Percentiles rank a stretch among this genome's conserved stretches.
phyloP scores from a whole-genome alignment of 768 basidiomycete genomes.

The Boletus rubroflammeus region DNA sequence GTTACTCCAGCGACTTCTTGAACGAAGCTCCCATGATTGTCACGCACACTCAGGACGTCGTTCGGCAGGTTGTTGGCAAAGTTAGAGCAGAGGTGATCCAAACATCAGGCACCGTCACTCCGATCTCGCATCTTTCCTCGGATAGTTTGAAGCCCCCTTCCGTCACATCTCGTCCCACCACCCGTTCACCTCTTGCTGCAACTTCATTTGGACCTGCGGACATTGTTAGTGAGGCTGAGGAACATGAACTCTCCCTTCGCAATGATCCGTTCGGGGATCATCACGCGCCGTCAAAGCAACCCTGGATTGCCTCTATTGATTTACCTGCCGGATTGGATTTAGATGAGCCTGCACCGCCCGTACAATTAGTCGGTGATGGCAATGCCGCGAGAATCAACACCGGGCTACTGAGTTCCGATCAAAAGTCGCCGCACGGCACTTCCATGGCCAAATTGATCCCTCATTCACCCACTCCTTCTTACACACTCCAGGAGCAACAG shows the following conservation, averaged over 20 bases:
- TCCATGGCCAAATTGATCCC: constrained; percentile 62
- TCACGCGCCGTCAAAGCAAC: constrained; percentile 29
- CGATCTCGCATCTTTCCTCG: constrained; percentile 23
- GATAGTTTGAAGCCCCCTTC: constrained; percentile 44
- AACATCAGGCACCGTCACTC: constrained; percentile 42
- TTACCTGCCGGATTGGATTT: constrained; percentile 34
- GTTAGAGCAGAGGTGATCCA: constrained; percentile 78
- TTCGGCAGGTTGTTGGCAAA: constrained; percentile 72
- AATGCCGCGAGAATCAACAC: constrained; percentile 69
- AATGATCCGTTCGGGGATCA: constrained; percentile 65
- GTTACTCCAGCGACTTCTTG: constrained; percentile 74
- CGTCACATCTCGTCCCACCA: constrained; percentile 37
- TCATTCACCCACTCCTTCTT: constrained; percentile 35
- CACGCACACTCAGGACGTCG: constrained; percentile 57
- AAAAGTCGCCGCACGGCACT: constrained; percentile 51
- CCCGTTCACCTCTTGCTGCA: constrained; percentile 65
- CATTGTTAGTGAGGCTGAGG: constrained; percentile 47
- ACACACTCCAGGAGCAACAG: constrained; percentile 62
- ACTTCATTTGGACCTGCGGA: constrained; percentile 72
- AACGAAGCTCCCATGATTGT: constrained; percentile 82
- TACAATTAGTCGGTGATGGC: constrained; percentile 60
- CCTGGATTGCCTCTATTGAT: constrained; percentile 16
- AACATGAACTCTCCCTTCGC: constrained; percentile 25
- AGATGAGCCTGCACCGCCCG: constrained; percentile 39
- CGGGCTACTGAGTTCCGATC: constrained; percentile 39